These are phyloP conservation scores for Eucalyptus regnans DNA, from an alignment of 345 rosid species.

Conservation along the genomic window DNA sequence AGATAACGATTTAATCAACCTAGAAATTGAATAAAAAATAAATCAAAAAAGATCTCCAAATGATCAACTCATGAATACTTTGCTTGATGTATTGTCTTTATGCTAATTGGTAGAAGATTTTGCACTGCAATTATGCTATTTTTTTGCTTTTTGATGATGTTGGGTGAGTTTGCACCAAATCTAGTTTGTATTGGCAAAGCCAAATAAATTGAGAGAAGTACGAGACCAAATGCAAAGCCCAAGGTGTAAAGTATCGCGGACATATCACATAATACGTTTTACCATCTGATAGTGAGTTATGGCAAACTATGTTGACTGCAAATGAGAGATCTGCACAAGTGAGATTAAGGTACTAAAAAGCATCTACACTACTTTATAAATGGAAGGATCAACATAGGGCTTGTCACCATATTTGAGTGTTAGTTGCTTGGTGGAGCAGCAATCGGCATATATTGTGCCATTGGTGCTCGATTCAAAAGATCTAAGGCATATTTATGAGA, in stretches of 20 bases:
- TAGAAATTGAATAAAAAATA: too few species aligned
- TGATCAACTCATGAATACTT: too few species aligned
- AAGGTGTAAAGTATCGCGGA: rapidly evolving
- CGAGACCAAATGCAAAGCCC: not conserved
- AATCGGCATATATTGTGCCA: not conserved
- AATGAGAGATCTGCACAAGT: too few species aligned
- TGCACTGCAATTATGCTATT: not conserved
- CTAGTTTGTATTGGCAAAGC: rapidly evolving
- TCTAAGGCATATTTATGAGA: not conserved
- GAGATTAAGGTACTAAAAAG: not conserved
- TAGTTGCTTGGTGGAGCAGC: not conserved
- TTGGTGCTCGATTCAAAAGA: too few species aligned
- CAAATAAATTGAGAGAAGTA: not conserved
- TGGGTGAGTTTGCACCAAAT: not conserved
- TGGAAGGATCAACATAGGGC: not conserved
- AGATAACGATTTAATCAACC: too few species aligned
- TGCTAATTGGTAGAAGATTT: too few species aligned
- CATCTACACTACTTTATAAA: not conserved
- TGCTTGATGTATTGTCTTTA: too few species aligned
- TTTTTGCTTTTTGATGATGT: not conserved
- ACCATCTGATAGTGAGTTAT: not conserved
- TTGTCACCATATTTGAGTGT: not conserved
- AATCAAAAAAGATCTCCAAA: too few species aligned
- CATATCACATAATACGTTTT: not conserved
- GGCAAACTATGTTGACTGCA: not conserved